A percentile compares a stretch with the other conserved stretches of the same genome.
phyloP scores from a whole-genome alignment of 202 grass and related monocot species.

The Setaria italica region DNA sequence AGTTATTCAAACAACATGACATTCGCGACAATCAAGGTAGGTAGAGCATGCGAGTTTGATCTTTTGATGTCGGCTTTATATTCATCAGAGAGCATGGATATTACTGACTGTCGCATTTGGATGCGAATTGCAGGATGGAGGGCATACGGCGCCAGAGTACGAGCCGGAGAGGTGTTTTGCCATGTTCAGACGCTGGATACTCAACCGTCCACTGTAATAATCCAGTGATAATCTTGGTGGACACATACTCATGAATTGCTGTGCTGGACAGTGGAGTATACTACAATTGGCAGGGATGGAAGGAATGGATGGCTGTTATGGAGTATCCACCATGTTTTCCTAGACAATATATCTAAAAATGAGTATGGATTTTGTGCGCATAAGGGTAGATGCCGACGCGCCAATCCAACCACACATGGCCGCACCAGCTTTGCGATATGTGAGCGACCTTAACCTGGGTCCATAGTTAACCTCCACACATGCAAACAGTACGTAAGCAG shows the following conservation, averaged over 20 bases:
- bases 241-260: background rate
- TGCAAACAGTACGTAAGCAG: no score
- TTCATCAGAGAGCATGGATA: background rate
- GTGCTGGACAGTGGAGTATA: background rate
- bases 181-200: constrained; percentile 43
- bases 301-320: no score
- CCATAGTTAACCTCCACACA: no score
- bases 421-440: no score
- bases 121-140: constrained; percentile 17
- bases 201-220: constrained; percentile 9
- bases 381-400: no score
- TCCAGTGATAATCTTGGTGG: background rate
- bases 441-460: no score
- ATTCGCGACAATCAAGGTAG: constrained; percentile 33
- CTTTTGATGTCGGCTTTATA: no score
- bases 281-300: background rate
- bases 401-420: no score
- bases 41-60: background rate
- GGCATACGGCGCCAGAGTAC: constrained; percentile 39
- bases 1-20: constrained; percentile 37
- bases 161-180: constrained; percentile 40
- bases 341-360: no score
- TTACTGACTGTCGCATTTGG: background rate
- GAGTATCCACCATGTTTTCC: no score
- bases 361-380: no score